These are phyloP conservation scores for Anthracocystis setariae DNA, from an alignment of 1,284 basidiomycete species.

Conservation along the genomic window DNA sequence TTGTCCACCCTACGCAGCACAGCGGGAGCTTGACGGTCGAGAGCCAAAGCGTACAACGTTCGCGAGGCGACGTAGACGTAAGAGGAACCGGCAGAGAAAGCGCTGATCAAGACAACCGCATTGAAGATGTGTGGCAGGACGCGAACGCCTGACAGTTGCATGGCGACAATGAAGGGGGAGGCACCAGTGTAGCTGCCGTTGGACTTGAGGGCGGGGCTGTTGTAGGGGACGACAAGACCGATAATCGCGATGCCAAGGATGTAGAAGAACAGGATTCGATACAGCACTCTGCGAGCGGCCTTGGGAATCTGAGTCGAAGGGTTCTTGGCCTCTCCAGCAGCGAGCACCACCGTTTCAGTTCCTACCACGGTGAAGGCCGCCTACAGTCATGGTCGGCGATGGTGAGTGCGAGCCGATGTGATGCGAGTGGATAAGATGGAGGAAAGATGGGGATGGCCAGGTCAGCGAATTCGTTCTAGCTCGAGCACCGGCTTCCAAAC, in stretches of 20 bases:
- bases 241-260: slow-evolving; percentile 70
- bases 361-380: slow-evolving; percentile 84
- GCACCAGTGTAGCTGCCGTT: slow-evolving; percentile 38
- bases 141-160: slow-evolving; percentile 68
- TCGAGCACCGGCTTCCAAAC: too few species aligned
- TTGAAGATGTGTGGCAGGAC: slow-evolving; percentile 74
- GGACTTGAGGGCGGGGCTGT: slow-evolving; percentile 41
- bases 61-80: slow-evolving; percentile 85
- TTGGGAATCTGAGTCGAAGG: slow-evolving; percentile 66
- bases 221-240: slow-evolving; percentile 58
- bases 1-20: slow-evolving; percentile 77
- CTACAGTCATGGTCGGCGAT: too few species aligned
- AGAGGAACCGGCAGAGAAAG: slow-evolving; percentile 85
- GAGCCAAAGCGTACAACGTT: slow-evolving; percentile 77
- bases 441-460: background rate
- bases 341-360: slow-evolving; percentile 86
- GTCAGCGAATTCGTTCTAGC: background rate
- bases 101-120: slow-evolving; percentile 79
- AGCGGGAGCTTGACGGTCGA: slow-evolving; percentile 78
- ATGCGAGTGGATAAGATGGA: background rate
- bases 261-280: slow-evolving; percentile 69
- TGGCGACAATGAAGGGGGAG: slow-evolving; percentile 69
- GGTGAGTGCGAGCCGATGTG: background rate
- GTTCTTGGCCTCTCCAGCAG: slow-evolving; percentile 75
- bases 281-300: slow-evolving; percentile 54